Base-by-base conservation (phyloP, 257 asterid genomes). In the Nicotiana benthamiana region DNA sequence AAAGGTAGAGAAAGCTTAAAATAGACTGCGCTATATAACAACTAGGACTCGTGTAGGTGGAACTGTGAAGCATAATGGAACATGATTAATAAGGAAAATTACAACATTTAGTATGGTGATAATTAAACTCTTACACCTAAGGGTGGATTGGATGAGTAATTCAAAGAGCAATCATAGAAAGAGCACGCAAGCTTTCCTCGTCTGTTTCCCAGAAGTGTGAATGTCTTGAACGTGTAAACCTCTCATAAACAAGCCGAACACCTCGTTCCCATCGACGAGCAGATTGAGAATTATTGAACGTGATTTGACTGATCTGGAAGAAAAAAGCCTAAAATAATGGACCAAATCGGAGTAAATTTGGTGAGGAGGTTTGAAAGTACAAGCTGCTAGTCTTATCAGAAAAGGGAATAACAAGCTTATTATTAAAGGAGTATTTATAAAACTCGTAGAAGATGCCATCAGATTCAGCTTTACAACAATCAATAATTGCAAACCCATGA, bases 281-380 rank as follows among this genome's bases (percentile, higher is more conserved):
- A 7, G 40, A 77, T 36, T 62, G 77, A 51, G 81, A 16, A 30
- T 80, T 82, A 30, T 80, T 82, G 17, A 80, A 75, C 3, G 83
- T 83, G 4, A 93, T 92, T 40, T 83, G 94, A 18, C 89, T 82
- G 86, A 89, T 75, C 66, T 89, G 97, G 60, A 93, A 90, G 79
- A 57, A 80, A 93, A 93, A 36, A 91, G 88, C 20, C 90, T 79
- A 6, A 87, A 0, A 11, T 89, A 79, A 20, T 80, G 54, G 9
- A 65, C 30, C 27, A 86, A 61, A 40, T 86, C 84, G 2, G 26
- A 63, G 83, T 78, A 83, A 72, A 83, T 82, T 32, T 88, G 85
- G 3, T 80, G 87, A 3, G 92, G 81, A 3, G 95, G 91, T 32
- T 82, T 85, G 60, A 90, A 83, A 8, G 81, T 77, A 9, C 81